These are phyloP conservation scores for Globisporangium orthogonon DNA, from an alignment of 352 stramenopile species.

Conservation along the genomic window DNA sequence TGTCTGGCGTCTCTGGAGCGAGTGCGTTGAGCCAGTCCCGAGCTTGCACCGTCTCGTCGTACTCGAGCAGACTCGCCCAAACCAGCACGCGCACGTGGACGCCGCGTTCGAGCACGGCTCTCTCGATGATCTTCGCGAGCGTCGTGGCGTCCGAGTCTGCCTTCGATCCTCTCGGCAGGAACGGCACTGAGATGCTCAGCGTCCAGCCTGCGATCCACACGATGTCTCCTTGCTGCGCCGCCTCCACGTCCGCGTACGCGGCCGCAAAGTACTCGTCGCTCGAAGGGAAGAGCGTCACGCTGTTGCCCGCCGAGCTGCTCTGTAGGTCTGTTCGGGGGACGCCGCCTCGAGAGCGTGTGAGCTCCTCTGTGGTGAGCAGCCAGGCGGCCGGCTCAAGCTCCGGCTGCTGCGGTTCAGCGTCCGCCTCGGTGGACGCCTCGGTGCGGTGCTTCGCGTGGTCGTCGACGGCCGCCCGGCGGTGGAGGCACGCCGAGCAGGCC, in stretches of 20 bases:
- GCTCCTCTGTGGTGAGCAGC: conserved; percentile 6
- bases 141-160: conserved; percentile 1
- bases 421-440: not conserved
- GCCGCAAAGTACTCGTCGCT: conserved; percentile 11
- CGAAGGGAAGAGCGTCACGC: conserved; percentile 5
- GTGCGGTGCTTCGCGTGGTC: not conserved
- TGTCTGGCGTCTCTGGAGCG: not conserved
- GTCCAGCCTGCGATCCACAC: conserved; percentile 20
- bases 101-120: conserved; percentile 14
- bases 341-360: conserved; percentile 2
- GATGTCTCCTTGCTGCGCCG: conserved; percentile 2
- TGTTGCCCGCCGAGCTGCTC: not conserved
- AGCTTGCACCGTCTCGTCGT: conserved; percentile 7
- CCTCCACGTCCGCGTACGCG: conserved; percentile 14
- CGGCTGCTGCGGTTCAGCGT: conserved; percentile 4
- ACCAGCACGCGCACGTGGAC: conserved; percentile 23
- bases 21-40: conserved; percentile 23
- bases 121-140: conserved; percentile 12
- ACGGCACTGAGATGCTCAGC: conserved; percentile 12
- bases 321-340: conserved; percentile 1
- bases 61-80: conserved; percentile 19
- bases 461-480: not conserved
- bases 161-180: conserved; percentile 4
- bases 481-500: conserved; percentile 6
- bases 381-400: conserved; percentile 10